Evolutionary conservation across 768 basidiomycete genomes (phyloP).

Genomic region (Pholiota microspora): DNA sequence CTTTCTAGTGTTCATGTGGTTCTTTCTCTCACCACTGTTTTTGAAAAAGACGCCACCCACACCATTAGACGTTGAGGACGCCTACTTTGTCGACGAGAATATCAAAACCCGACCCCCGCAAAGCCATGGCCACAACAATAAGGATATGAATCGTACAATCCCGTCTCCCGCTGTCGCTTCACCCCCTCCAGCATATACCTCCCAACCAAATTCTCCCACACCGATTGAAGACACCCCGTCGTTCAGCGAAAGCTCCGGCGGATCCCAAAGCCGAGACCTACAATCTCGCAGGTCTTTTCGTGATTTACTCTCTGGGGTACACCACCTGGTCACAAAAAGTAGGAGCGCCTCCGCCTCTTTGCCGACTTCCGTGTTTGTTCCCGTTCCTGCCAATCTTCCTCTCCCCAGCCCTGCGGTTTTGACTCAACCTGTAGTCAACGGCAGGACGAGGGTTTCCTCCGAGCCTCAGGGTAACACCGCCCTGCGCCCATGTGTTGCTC

Average conservation of each 20-base stretch:
- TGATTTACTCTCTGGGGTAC: neutral
- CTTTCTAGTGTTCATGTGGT: slow-evolving; percentile 12
- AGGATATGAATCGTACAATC: neutral
- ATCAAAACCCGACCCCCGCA: neutral
- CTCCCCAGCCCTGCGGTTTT: slow-evolving; percentile 13
- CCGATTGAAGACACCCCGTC: neutral
- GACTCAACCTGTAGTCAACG: too few relatives aligned
- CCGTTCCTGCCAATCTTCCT: slow-evolving; percentile 11
- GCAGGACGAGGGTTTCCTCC: too few relatives aligned
- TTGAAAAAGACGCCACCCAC: neutral
- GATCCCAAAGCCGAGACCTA: neutral
- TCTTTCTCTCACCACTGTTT: slow-evolving; percentile 14
- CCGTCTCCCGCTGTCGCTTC: neutral
- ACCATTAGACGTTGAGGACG: neutral
- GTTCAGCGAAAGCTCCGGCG: neutral
- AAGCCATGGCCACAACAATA: neutral
- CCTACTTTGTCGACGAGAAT: slow-evolving; percentile 1
- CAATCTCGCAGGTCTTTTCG: neutral
- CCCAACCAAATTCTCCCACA: neutral
- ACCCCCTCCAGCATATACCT: slow-evolving; percentile 4
- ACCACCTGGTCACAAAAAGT: neutral
- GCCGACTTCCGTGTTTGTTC: slow-evolving; percentile 13
- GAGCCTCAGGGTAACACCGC: too few relatives aligned
- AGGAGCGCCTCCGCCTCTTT: slow-evolving; percentile 5
- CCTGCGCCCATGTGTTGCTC: slow-evolving; percentile 6